Percentiles rank a stretch among this genome's conserved stretches.
These are phyloP conservation scores for Bryoerythrophyllum caledonicum DNA, from an alignment of 225 moss, liverwort and hornwort species.

Conservation along the genomic window DNA sequence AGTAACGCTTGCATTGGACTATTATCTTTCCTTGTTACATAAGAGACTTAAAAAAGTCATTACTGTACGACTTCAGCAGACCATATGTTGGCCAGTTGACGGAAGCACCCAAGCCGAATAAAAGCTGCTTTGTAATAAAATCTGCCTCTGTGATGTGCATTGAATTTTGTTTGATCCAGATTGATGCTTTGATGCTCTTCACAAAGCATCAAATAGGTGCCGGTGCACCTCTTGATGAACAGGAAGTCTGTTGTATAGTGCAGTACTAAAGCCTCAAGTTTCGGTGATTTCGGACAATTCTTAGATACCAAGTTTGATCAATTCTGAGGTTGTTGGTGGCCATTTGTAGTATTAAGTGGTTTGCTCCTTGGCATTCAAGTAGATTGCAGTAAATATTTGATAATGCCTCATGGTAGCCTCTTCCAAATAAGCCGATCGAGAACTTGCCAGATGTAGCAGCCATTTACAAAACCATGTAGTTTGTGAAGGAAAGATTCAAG, in stretches of 20 bases:
- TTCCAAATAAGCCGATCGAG: neutral
- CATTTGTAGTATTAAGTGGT: neutral
- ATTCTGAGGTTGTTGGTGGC: neutral
- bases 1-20: neutral
- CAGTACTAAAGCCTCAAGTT: neutral
- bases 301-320: neutral
- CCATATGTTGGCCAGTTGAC: neutral
- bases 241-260: neutral
- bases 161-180: neutral
- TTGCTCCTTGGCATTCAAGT: neutral
- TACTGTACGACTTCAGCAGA: neutral
- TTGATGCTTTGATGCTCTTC: too few species aligned
- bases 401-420: neutral
- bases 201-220: neutral
- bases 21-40: neutral
- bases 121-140: neutral
- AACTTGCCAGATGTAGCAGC: neutral
- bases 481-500: neutral
- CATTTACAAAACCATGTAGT: neutral
- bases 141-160: neutral
- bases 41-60: neutral
- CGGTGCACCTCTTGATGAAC: neutral
- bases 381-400: neutral
- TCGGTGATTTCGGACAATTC: neutral
- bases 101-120: neutral